A percentile compares a stretch with the other conserved stretches of the same genome.
phyloP scores from a whole-genome alignment of 129 eudicot species.

The Lonicera japonica region DNA sequence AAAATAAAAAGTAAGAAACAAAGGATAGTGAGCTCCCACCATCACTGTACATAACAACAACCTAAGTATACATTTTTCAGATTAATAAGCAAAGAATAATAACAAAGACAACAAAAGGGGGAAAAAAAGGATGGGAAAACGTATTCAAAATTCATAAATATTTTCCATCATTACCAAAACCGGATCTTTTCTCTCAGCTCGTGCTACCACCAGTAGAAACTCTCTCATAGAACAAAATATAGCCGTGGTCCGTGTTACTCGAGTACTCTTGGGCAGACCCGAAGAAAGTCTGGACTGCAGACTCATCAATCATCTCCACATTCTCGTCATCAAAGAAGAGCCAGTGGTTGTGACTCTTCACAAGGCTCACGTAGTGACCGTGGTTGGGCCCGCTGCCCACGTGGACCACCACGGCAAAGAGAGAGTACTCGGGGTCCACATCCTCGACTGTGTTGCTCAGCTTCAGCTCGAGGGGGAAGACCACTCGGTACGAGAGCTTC shows the following conservation, averaged over 20 bases:
- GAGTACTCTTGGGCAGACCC: constrained; percentile 81
- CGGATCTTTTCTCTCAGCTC: constrained; percentile 5
- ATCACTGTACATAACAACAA: constrained; percentile 18
- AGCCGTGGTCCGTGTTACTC: constrained; percentile 71
- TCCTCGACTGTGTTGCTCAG: constrained; percentile 74
- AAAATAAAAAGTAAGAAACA: background rate
- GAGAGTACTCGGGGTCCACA: constrained; percentile 60
- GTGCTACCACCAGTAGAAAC: constrained; percentile 28
- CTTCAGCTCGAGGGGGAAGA: constrained; percentile 67
- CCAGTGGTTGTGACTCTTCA: constrained; percentile 77
- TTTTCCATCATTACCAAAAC: no score
- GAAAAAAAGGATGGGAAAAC: no score
- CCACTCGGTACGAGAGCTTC: constrained; percentile 66
- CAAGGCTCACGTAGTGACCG: constrained; percentile 68
- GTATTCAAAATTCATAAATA: constrained; percentile 18
- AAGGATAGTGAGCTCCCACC: constrained; percentile 11
- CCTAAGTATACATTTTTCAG: constrained; percentile 11
- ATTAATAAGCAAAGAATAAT: background rate
- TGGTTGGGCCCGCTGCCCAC: constrained; percentile 79
- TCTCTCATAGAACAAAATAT: constrained; percentile 65
- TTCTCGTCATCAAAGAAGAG: constrained; percentile 75
- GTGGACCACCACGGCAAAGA: constrained; percentile 65
- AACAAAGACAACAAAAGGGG: background rate
- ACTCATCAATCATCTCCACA: constrained; percentile 73
- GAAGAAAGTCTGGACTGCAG: constrained; percentile 67